Base-by-base conservation (phyloP, 805 yeast species). In the Clavispora asparagi region DNA sequence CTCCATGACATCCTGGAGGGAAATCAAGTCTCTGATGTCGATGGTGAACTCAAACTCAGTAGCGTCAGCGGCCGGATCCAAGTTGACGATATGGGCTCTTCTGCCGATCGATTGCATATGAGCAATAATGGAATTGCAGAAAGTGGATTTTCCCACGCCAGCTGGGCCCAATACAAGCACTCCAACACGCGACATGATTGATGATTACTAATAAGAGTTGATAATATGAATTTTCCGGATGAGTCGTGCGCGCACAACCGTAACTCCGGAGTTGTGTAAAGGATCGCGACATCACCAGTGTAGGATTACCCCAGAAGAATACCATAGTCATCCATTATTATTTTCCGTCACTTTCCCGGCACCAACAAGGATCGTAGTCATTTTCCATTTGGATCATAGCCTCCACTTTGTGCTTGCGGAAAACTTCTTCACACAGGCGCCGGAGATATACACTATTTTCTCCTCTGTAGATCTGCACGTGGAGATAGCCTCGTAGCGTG, bases 41-140 rank as follows among this genome's bases (percentile, higher is more conserved):
- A 92, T 84, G 7, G 96, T 85, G 63, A 92, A 94, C 61, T 89
- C 96, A 60, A 78, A 92, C 60, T 92, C 92, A 3, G 81, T 82
- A 11, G 98, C 88, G 54, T 90, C 96, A 1, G 98, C 98, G 0
- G 98, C 98, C 5, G 99, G 99, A 67, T 92, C 98, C 43, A 92
- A 70, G 62, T 94, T 94, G 14, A 94, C 97, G 35, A 94, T 81
- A 65, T 94, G 97, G 2, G 96, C 97, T 32, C 95, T 73, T 51
- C 99, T 82, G 1, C 98, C 98, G 31, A 87, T 76, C 16, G 89
- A 77, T 63, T 90, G 95, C 83, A 94, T 86, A 64, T 92, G 86
- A 1, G 92, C 68, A 39, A 94, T 85, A 50, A 94, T 77, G 4
- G 96, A 74, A 58, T 88, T 87, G 69, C 98, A 92, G 61, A 92